Percentiles rank a stretch among this genome's conserved stretches.
Conservation (phyloP, 2,329 filamentous ascomycete species). For the Paecilomyces sp. region DNA sequence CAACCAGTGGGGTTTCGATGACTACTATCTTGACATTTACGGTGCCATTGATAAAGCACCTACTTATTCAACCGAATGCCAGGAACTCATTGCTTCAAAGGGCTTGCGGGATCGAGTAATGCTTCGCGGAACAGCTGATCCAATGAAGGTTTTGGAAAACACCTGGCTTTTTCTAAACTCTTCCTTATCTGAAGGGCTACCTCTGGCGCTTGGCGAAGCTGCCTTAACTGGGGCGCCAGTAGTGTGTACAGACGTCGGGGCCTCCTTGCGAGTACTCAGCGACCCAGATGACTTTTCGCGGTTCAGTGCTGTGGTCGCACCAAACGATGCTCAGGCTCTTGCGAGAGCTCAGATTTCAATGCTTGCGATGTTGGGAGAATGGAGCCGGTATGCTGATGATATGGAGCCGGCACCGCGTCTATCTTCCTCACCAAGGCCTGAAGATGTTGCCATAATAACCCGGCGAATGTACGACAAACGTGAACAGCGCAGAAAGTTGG, state of each 20-base stretch:
- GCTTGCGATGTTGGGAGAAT: conserved; percentile 55
- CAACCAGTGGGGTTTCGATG: conserved; percentile 59
- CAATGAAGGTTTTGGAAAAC: conserved; percentile 48
- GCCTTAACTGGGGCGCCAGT: conserved; percentile 40
- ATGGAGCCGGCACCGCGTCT: conserved; percentile 35
- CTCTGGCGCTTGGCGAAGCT: conserved; percentile 40
- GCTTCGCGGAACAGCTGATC: conserved; percentile 51
- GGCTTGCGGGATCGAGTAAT: conserved; percentile 44
- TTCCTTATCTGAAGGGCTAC: conserved; percentile 39
- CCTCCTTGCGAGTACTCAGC: conserved; percentile 33
- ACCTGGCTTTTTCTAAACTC: conserved; percentile 51
- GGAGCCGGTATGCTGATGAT: conserved; percentile 53
- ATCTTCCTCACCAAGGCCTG: conserved; percentile 41
- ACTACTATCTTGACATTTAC: conserved; percentile 57
- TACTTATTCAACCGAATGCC: conserved; percentile 53
- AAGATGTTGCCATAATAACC: conserved; percentile 49
- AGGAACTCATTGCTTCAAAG: conserved; percentile 52
- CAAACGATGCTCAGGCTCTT: conserved; percentile 55
- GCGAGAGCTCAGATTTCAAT: conserved; percentile 57
- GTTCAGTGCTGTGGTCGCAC: conserved; percentile 57
- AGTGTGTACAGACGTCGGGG: conserved; percentile 36
- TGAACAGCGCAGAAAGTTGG: conserved; percentile 49
- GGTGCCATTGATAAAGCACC: conserved; percentile 58
- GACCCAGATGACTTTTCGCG: conserved; percentile 39
- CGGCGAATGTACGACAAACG: conserved; percentile 55